phyloP scores from a whole-genome alignment of 2,329 filamentous ascomycete species.

The Ascochyta lentis region DNA sequence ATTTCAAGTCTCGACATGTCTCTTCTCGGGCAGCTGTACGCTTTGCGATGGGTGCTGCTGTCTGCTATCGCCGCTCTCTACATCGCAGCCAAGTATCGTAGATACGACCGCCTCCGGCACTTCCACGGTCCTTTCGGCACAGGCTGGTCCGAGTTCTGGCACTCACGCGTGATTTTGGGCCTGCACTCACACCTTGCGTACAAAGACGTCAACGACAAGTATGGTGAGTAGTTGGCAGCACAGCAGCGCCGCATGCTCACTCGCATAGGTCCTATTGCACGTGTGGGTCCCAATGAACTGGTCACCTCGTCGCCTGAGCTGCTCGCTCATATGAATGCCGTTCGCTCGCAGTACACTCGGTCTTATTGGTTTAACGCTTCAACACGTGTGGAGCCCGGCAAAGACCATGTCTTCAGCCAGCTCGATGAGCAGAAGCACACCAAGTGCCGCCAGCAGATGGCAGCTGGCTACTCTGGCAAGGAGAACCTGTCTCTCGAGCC shows the following conservation, averaged over 20 bases:
- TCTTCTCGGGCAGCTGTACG: conserved; percentile 18
- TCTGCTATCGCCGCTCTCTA: conserved; percentile 10
- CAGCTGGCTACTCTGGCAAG: conserved; percentile 59
- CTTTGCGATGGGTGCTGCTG: conserved; percentile 17
- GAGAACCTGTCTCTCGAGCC: conserved; percentile 59
- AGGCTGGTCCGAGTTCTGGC: conserved; percentile 34
- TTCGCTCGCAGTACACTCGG: conserved; percentile 50
- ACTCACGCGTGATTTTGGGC: conserved; percentile 24
- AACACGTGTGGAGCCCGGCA: conserved; percentile 57
- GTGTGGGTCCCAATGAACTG: conserved; percentile 57
- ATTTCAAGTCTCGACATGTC: conserved; percentile 1
- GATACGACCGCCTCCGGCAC: conserved; percentile 23
- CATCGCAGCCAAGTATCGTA: conserved; percentile 18
- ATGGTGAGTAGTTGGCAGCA: conserved; percentile 25
- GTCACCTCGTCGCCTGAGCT: conserved; percentile 57
- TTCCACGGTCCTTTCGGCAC: conserved; percentile 34
- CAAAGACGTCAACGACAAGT: conserved; percentile 29
- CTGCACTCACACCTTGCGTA: conserved; percentile 27
- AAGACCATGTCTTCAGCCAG: conserved; percentile 60
- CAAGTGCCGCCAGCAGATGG: conserved; percentile 53
- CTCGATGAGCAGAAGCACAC: conserved; percentile 56
- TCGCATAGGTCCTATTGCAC: conserved; percentile 46
- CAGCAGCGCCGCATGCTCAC: neutral
- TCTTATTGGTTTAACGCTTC: conserved; percentile 34
- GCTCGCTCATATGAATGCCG: conserved; percentile 50